Evolutionary conservation across 2,329 filamentous ascomycete genomes (phyloP), one percentile per base, ranked within the genome.

Genomic region (Hysterium pulicare): DNA sequence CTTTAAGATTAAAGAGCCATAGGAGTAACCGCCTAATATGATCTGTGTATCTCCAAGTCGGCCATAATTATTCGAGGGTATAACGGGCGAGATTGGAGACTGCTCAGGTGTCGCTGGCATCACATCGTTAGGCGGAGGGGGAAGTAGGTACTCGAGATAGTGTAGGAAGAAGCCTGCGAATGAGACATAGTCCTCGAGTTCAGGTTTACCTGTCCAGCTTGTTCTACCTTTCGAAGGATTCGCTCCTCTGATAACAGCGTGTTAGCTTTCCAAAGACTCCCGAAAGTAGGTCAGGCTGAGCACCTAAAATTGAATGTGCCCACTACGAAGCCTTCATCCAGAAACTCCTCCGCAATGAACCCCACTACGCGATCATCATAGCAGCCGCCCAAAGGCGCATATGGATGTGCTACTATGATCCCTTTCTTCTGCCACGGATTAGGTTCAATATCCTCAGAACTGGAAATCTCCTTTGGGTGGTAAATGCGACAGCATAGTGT

Each of bases 281-380:
- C 8, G 16, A 15, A 30, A 2, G 23, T 15, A 3, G 23, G 23
- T 15, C 7, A 24, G 31, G 8, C 36, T 28, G 19, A 67, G 40
- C 71, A 90, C 86, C 90, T 79, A 63, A 97, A 96, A 60, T 97
- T 96, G 67, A 97, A 96, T 0, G 89, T 95, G 6, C 78, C 84
- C 2, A 96, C 85, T 1, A 95, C 63, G 57, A 81, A 94, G 1
- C 87, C 87, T 40, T 75, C 69, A 4, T 76, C 71, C n/a, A 95
- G 64, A 34, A 95, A 72, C 44, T 84, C 68, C 2, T 72, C 71
- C 1, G 79, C 81, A 2, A 86, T 69, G 7, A 81, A 72, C n/a
- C 79, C 74, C 1, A 97, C 84, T 0, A 95, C 76, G 0, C 79
- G 78, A 61, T 97, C 90, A 61, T 97, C 87, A 60, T 83, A 93